Evolutionary conservation across 1,139 yeast species (phyloP).

Genomic region (Candida sojae): DNA sequence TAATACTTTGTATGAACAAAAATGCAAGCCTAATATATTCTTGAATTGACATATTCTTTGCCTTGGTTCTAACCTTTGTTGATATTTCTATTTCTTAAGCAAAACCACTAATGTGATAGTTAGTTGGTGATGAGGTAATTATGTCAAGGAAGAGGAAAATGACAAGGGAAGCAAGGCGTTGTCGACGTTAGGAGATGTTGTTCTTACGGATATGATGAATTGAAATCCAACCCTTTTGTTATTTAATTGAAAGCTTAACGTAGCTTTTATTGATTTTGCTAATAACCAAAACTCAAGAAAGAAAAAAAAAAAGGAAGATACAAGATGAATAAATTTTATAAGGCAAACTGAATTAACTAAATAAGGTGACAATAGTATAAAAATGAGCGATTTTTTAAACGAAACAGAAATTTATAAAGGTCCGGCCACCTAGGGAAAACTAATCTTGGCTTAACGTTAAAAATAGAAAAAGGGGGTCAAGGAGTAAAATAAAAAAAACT

Average conservation of each 20-base stretch:
- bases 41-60: constrained; percentile 4
- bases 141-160: too few species aligned
- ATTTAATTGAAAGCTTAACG: neutral
- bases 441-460: too few species aligned
- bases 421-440: neutral
- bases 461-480: neutral
- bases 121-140: too few species aligned
- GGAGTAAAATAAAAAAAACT: neutral
- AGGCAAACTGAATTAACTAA: neutral
- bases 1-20: constrained; percentile 1
- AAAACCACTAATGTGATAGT: too few species aligned
- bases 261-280: neutral
- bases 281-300: neutral
- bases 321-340: neutral
- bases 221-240: neutral
- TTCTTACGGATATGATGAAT: neutral
- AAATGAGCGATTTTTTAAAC: neutral
- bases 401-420: neutral
- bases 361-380: constrained; percentile 1
- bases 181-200: too few species aligned
- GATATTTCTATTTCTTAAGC: too few species aligned
- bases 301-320: neutral
- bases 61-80: neutral
- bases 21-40: constrained; percentile 4
- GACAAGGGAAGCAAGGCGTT: too few species aligned